A percentile compares a stretch with the other conserved stretches of the same genome.
phyloP scores from a whole-genome alignment of 768 basidiomycete species.

The Tricholomella constricta region DNA sequence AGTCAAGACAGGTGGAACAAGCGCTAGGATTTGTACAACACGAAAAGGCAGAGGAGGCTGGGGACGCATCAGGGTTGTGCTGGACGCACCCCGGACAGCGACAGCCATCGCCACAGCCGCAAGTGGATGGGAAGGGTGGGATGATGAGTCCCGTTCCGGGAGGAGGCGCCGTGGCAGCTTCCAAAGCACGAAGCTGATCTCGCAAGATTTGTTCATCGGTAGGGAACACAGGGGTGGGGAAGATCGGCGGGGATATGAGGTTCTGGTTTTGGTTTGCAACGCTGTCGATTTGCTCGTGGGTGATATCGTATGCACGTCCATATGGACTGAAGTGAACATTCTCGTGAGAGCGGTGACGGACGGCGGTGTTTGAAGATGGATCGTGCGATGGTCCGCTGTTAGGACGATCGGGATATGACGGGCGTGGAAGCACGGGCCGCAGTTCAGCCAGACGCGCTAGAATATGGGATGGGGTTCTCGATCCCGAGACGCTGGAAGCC shows the following conservation, averaged over 20 bases:
- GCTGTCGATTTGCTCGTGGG: constrained; percentile 31
- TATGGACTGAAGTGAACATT: constrained; percentile 65
- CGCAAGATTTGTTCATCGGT: constrained; percentile 26
- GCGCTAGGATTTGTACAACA: constrained; percentile 39
- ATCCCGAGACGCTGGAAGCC: constrained; percentile 9
- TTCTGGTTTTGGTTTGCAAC: constrained; percentile 28
- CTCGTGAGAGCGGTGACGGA: constrained; percentile 53
- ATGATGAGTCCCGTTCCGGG: constrained; percentile 21
- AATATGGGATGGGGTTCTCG: constrained; percentile 46
- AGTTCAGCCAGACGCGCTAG: constrained; percentile 63
- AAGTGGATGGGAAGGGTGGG: constrained; percentile 46
- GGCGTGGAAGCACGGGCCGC: constrained; percentile 72
- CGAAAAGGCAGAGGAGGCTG: constrained; percentile 37
- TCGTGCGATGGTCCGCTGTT: constrained; percentile 44
- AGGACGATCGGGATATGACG: constrained; percentile 27
- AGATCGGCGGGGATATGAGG: constrained; percentile 17
- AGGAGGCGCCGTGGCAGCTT: constrained; percentile 35
- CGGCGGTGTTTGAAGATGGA: constrained; percentile 44
- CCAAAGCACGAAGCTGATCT: constrained; percentile 31
- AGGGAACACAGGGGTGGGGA: constrained; percentile 20
- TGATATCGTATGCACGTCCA: constrained; percentile 60
- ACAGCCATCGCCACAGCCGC: constrained; percentile 66
- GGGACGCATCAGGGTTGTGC: constrained; percentile 41
- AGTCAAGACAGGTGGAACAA: constrained; percentile 59
- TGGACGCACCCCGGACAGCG: constrained; percentile 65